A percentile compares a stretch with the other conserved stretches of the same genome.
Conservation (phyloP, 1,284 basidiomycete genomes). For the Taiwanofungus camphoratus region DNA sequence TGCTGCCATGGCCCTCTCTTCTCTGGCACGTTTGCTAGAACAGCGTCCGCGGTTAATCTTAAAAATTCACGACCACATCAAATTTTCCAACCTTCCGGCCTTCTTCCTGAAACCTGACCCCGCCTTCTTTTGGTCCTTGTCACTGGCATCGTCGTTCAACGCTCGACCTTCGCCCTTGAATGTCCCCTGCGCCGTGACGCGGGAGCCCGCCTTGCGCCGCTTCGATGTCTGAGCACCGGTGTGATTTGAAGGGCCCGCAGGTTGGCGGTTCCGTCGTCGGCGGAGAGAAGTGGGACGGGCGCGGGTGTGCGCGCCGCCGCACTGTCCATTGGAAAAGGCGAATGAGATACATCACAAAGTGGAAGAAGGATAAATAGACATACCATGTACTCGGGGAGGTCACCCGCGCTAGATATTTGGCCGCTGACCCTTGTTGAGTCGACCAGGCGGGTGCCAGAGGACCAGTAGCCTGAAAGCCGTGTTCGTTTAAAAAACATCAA, state of each 20-base stretch:
- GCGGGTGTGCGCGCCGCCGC: slow-evolving; percentile 72
- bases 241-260: slow-evolving; percentile 42
- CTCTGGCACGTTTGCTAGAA: slow-evolving; percentile 64
- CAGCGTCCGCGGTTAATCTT: too few relatives aligned
- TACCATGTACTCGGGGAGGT: slow-evolving; percentile 74
- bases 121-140: slow-evolving; percentile 33
- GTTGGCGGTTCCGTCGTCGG: slow-evolving; percentile 36
- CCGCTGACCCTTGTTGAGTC: slow-evolving; percentile 54
- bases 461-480: slow-evolving; percentile 62
- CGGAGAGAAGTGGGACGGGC: slow-evolving; percentile 43
- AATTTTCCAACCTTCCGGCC: slow-evolving; percentile 50
- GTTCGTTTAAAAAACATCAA: slow-evolving; percentile 3
- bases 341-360: slow-evolving; percentile 3
- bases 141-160: slow-evolving; percentile 40
- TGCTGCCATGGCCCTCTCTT: slow-evolving; percentile 67
- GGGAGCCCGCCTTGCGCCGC: slow-evolving; percentile 61
- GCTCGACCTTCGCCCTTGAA: slow-evolving; percentile 54
- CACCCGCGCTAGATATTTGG: slow-evolving; percentile 43
- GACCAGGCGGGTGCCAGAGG: slow-evolving; percentile 59
- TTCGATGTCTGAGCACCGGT: slow-evolving; percentile 58
- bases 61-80: too few relatives aligned
- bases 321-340: slow-evolving; percentile 36
- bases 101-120: slow-evolving; percentile 64
- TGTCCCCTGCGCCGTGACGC: slow-evolving; percentile 52
- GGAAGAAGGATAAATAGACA: slow-evolving; percentile 4